A percentile compares a stretch with the other conserved stretches of the same genome.
phyloP scores from a whole-genome alignment of 2,329 filamentous ascomycete species.

The Fusarium verticillioides region DNA sequence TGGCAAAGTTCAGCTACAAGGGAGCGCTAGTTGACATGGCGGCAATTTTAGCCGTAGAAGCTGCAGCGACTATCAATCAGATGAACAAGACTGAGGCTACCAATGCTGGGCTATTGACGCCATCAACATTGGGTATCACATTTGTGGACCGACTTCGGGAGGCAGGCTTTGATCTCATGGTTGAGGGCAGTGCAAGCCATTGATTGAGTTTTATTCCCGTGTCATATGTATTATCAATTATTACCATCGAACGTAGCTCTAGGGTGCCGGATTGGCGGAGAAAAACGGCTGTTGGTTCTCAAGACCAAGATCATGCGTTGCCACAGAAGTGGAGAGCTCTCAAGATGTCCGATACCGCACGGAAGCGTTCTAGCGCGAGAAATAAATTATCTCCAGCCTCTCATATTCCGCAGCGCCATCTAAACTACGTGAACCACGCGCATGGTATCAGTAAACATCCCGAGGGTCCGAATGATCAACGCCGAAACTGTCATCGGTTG shows the following conservation, averaged over 20 bases:
- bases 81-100: not conserved
- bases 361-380: not conserved
- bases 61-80: not conserved
- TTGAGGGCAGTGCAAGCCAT: not conserved
- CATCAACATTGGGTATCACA: not conserved
- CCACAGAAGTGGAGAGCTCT: not conserved
- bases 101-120: not conserved
- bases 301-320: not conserved
- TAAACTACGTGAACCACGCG: not conserved
- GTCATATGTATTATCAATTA: not conserved
- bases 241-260: not conserved
- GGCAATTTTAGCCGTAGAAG: not conserved
- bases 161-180: not conserved
- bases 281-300: not conserved
- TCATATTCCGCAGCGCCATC: not conserved
- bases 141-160: not conserved
- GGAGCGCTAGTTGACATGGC: not conserved
- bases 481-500: not conserved
- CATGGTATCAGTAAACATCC: not conserved
- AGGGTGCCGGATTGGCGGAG: not conserved
- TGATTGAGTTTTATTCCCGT: not conserved
- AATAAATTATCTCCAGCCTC: not conserved
- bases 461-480: not conserved
- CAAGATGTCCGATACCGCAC: not conserved
- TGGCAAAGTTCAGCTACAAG: not conserved